Base-by-base conservation (phyloP, 2,329 filamentous ascomycete species). In the Trichoderma aggressivum region DNA sequence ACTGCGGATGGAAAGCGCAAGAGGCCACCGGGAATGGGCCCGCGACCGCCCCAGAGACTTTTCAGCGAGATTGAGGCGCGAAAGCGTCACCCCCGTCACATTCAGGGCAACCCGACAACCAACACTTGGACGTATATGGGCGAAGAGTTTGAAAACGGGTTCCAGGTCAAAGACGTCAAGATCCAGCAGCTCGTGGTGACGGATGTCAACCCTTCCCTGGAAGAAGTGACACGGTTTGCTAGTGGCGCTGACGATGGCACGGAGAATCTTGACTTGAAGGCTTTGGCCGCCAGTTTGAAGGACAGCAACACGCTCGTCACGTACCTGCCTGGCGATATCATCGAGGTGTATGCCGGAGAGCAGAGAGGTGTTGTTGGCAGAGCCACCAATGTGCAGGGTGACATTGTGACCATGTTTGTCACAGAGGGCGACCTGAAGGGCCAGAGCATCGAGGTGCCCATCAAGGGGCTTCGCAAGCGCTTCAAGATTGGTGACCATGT, bases 401-500 rank as follows among this genome's bases (percentile, higher is more conserved):
- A 98, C 76, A 97, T 99, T 78, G 93, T 99, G 66, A 95, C 94
- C 7, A 88, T 99, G 77, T 86, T 89, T 72, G 94, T 98, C 18
- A 91, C 89, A 1, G 92, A 97, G 77, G 96, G 96, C 60, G 91
- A 92, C 53, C 85, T 98, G 32, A 86, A 84, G 65, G 95, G 94
- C 11, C 92, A 97, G 79, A 90, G 88, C 6, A 96, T 99, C 59
- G 95, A 98, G 79, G 94, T 97, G 12, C 96, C 96, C 1, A 92
- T 94, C 73, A 97, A 96, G 82, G 93, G 93, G 58, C 86, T 99
- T 30, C 92, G 96, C 71, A 99, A 99, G 82, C 89, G 93, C 34
- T 99, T 99, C 87, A 90, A 88, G 74, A 88, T 94, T 73, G 96
- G 96, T 85, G 96, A 99, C 78, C 96, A 99, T 79, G 96, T 99